Evolutionary conservation across 164 flowering plant species (phyloP), one percentile per base, ranked within the genome.

Genomic region (Berberis vulgaris): DNA sequence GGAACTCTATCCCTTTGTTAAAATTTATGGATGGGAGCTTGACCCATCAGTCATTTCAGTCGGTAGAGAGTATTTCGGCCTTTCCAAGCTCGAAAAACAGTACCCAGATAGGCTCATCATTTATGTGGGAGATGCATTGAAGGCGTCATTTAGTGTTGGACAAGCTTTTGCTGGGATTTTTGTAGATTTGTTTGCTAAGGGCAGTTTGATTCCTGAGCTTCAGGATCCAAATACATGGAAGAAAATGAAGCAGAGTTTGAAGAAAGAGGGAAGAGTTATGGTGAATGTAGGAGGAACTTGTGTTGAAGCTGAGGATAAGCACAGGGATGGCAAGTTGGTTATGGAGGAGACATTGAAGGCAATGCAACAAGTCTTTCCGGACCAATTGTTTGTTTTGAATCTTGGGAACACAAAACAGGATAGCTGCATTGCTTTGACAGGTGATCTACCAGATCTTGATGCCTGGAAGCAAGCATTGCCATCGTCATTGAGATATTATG

Each of bases 201-300:
- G 91, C 41, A 65, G 86, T 69, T 74, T 86, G 74, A 70, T 84
- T 12, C 82, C 83, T 39, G 82, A 84, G 80, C 82, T 86, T 57
- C 86, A 81, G 73, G 81, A 78, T 47, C 62, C 76, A 5, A 60
- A 39, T 42, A 80, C 85, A 2, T 86, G 91, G 91, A 72, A 68
- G 75, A 77, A 57, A 63, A 10, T 86, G 84, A 86, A 75, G 73
- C 63, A 57, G 52, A 59, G 68, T 45, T 71, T 93, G 87, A 90
- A 80, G 63, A 77, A 69, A 71, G 94, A 87, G 2, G 98, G 96
- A 73, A 88, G 94, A 55, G 76, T 93, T n/a, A 88, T 93, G 94
- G 94, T 83, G 66, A 93, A 93, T 72, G 91, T 89, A 5, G 98
- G 96, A 12, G 98, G 98, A 5, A 86, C 90, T 63, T 90, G 97